Base-by-base conservation (phyloP, 2,329 filamentous ascomycete species). In the Talaromyces sp. region DNA sequence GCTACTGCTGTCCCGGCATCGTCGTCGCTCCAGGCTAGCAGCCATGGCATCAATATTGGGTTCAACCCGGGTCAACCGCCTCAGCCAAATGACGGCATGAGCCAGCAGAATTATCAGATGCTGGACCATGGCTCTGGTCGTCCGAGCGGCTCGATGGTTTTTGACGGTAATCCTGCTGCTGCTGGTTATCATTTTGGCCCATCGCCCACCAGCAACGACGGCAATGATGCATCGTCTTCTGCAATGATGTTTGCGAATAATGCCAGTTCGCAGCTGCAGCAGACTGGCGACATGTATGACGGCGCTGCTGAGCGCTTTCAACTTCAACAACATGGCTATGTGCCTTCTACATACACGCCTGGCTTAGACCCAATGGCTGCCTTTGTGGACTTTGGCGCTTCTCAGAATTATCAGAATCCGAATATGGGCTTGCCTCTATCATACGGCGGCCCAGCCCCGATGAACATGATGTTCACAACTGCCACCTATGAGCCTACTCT, bases 401-500 rank as follows among this genome's bases (percentile, higher is more conserved):
- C 56, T n/a, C 54, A 17, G 3, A 43, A 61, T 56, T 43, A 50
- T n/a, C 59, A 54, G 24, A 46, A 32, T 21, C 29, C 52, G 6
- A 27, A 53, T 19, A 58, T 61, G 55, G 21, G 41, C 17, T 55
- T 55, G 8, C 29, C 55, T 7, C 38, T 61, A 43, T 24, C 55
- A 51, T 61, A 55, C 31, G 51, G 57, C 31, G 31, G 21, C 26
- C 27, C 55, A 29, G 41, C 52, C 14, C 29, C 55, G 35, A n/a
- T 61, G 38, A 52, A 55, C n/a, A 58, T 61, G 48, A 14, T 60
- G n/a, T 61, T 58, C 53, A 51, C 59, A 9, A 48, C 48, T 50
- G 31, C 59, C 26, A 41, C 52, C 26, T 61, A 58, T 48, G 59
- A 43, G 14, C 51, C 59, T 38, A 52, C 57, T 29, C 31, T 56